Evolutionary conservation across 352 stramenopile species (phyloP), one percentile per base, ranked within the genome.

Genomic region (Phytopythium boreale): DNA sequence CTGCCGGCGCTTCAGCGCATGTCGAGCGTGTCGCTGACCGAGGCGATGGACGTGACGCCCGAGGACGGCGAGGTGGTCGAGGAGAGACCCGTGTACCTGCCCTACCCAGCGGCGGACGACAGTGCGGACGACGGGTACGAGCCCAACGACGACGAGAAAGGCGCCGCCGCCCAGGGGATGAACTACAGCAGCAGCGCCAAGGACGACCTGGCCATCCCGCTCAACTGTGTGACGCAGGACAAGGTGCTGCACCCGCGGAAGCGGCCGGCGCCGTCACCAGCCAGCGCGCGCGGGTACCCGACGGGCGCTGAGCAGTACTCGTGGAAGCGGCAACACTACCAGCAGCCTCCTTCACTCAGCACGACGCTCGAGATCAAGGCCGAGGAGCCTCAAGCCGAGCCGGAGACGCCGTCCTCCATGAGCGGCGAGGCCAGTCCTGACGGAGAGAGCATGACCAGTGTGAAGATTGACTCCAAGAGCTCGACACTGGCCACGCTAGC

Each of bases 181-280:
- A 17, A 15, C 37, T 43, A 17, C 37, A 17, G 37, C 37, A 17
- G 37, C 37, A 17, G 19, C 19, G 41, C 6, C 17, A 11, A 71
- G n/a, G 63, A 66, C 59, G 59, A 71, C 37, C 46, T 61, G 37
- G 59, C 61, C 41, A 73, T 76, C 49, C 71, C 74, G 10, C 69
- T 85, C 29, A 82, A 82, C 55, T 75, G 68, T 15, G 76, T 84
- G 71, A 84, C 76, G 26, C 69, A 79, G 63, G 69, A 80, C 63
- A 75, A 73, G 41, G 68, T 75, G 31, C 73, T 77, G 27, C 57
- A 68, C n/a, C 68, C 68, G 26, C 76, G 73, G 19, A 80, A 78
- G 29, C 75, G 75, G 2, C 70, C 70, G 17, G 70, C 68, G n/a
- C 70, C 75, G n/a, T 83, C 75, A 8, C 75, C 72, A 12, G 69